phyloP scores from a whole-genome alignment of 768 basidiomycete genomes.

The Lentinula lateritia region DNA sequence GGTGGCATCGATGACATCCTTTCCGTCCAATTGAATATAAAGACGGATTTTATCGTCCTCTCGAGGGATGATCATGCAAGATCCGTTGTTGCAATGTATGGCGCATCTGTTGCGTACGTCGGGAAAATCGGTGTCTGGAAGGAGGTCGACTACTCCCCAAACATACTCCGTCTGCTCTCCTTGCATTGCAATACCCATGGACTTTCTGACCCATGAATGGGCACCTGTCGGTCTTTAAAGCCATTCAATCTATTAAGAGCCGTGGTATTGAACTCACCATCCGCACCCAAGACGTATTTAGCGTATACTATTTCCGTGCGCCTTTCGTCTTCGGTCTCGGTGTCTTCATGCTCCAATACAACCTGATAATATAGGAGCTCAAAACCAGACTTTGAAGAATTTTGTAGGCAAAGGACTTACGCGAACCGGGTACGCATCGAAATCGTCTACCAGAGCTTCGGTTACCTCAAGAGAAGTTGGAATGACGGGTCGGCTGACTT shows the following conservation, averaged over 20 bases:
- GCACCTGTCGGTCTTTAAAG: slow-evolving; percentile 41
- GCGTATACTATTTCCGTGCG: slow-evolving; percentile 56
- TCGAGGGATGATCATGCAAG: slow-evolving; percentile 72
- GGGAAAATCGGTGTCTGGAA: slow-evolving; percentile 71
- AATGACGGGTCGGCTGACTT: slow-evolving; percentile 44
- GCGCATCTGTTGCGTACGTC: slow-evolving; percentile 62
- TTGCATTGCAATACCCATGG: slow-evolving; percentile 61
- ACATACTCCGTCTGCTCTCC: slow-evolving; percentile 75
- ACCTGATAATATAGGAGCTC: slow-evolving; percentile 25
- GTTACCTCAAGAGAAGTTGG: slow-evolving; percentile 46
- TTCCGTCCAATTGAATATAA: slow-evolving; percentile 62
- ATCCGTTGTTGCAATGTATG: slow-evolving; percentile 66
- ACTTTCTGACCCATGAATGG: slow-evolving; percentile 79
- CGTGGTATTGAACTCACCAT: slow-evolving; percentile 37
- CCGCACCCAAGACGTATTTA: slow-evolving; percentile 73
- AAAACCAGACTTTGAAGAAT: not conserved
- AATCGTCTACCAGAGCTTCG: slow-evolving; percentile 20
- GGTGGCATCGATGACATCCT: slow-evolving; percentile 35
- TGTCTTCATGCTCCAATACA: slow-evolving; percentile 35
- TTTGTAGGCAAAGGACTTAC: slow-evolving; percentile 17
- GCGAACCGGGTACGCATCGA: slow-evolving; percentile 27
- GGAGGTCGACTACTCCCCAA: slow-evolving; percentile 78
- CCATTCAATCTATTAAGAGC: not conserved
- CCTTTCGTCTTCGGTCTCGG: slow-evolving; percentile 14
- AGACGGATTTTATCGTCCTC: slow-evolving; percentile 63